A percentile compares a stretch with the other conserved stretches of the same genome.
phyloP scores from a whole-genome alignment of 2,329 filamentous ascomycete genomes.

The Talaromyces funiculosus region DNA sequence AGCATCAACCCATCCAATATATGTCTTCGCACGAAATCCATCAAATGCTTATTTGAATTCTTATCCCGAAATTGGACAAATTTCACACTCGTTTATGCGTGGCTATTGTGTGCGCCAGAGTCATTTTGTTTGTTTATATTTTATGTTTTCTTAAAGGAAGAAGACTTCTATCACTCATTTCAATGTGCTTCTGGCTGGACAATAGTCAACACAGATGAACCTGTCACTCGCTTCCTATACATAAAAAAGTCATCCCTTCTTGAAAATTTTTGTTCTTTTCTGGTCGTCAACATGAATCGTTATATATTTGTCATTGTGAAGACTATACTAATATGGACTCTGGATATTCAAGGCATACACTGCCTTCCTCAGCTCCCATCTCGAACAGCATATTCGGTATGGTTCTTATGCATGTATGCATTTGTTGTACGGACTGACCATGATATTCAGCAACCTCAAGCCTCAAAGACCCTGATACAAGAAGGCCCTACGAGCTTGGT shows the following conservation, averaged over 20 bases:
- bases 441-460: not conserved
- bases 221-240: not conserved
- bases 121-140: not conserved
- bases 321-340: conserved; percentile 32
- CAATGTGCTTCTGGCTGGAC: not conserved
- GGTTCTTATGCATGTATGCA: not conserved
- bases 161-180: not conserved
- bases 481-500: conserved; percentile 20
- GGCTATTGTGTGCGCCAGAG: not conserved
- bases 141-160: not conserved
- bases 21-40: not conserved
- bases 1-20: not conserved
- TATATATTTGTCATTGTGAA: conserved; percentile 21
- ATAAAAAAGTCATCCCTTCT: not conserved
- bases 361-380: conserved; percentile 20
- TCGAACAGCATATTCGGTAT: not conserved
- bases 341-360: conserved; percentile 25
- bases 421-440: not conserved
- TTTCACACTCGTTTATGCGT: not conserved
- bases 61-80: not conserved
- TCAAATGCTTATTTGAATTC: not conserved
- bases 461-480: not conserved
- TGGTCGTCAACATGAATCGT: conserved; percentile 18
- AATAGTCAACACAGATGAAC: not conserved
- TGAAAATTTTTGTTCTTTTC: not conserved